Conservation (phyloP, 495 filamentous ascomycete species). For the Ascobolus immersus region DNA sequence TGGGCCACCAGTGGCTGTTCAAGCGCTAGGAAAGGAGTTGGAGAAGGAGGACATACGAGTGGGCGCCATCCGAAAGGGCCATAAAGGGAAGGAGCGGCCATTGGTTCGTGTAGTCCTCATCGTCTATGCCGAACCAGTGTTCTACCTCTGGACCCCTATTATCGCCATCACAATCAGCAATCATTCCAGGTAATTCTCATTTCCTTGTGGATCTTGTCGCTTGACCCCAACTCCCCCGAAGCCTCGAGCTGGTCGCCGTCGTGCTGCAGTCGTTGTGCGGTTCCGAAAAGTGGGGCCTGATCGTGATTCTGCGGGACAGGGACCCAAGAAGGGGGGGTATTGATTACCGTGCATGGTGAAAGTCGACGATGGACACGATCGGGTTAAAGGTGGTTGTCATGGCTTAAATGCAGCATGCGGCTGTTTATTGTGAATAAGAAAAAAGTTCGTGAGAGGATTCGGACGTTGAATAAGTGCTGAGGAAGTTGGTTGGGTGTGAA, state of each 20-base stretch:
- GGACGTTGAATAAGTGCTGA: no score
- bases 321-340: not conserved
- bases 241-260: no score
- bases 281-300: not conserved
- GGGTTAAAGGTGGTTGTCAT: slow-evolving; percentile 16
- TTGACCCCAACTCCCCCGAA: not conserved
- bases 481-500: no score
- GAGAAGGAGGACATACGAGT: slow-evolving; percentile 36
- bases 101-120: slow-evolving; percentile 61
- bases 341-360: slow-evolving; percentile 69
- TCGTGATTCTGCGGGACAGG: not conserved
- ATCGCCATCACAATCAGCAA: slow-evolving; percentile 1
- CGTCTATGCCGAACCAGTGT: slow-evolving; percentile 57
- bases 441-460: no score
- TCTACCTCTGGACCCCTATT: slow-evolving; percentile 79
- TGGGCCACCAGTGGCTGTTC: not conserved
- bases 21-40: not conserved
- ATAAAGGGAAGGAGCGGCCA: slow-evolving; percentile 89
- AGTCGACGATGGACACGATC: slow-evolving; percentile 76
- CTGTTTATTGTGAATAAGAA: no score
- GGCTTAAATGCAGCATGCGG: no score
- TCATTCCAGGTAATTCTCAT: slow-evolving; percentile 1
- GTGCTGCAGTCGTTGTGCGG: slow-evolving; percentile 5
- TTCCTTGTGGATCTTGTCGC: slow-evolving; percentile 3
- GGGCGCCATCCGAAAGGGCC: slow-evolving; percentile 89